A percentile compares a stretch with the other conserved stretches of the same genome.
Evolutionary conservation across 495 filamentous ascomycete species (phyloP).

Genomic region (Podospora pseudocomata): DNA sequence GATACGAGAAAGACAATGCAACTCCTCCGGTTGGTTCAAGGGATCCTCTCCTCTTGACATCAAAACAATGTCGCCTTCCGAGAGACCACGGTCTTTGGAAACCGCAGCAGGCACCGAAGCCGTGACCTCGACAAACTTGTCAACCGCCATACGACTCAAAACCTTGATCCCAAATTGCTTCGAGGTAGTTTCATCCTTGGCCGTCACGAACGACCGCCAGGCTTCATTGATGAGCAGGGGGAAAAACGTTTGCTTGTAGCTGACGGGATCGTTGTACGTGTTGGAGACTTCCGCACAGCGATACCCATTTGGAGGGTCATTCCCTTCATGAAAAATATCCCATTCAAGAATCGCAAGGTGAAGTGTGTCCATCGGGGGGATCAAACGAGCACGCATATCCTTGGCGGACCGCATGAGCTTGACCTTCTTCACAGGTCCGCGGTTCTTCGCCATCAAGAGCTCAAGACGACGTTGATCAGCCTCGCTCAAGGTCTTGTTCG

Average conservation of each 20-base stretch:
- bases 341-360: conserved; percentile 84
- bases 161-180: conserved; percentile 81
- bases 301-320: conserved; percentile 72
- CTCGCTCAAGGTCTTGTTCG: conserved; percentile 42
- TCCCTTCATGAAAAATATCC: conserved; percentile 86
- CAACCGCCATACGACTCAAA: conserved; percentile 79
- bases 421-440: conserved; percentile 74
- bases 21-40: conserved; percentile 54
- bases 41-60: conserved; percentile 71
- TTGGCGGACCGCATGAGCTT: conserved; percentile 73
- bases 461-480: conserved; percentile 51
- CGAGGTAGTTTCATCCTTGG: conserved; percentile 77
- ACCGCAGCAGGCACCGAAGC: conserved; percentile 66
- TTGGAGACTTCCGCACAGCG: conserved; percentile 72
- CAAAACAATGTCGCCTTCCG: conserved; percentile 85
- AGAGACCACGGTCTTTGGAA: conserved; percentile 65
- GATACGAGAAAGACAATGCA: conserved; percentile 84
- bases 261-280: conserved; percentile 65
- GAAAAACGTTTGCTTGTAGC: conserved; percentile 86
- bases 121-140: conserved; percentile 88
- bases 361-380: conserved; percentile 80
- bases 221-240: conserved; percentile 89
- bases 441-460: conserved; percentile 41
- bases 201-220: conserved; percentile 89
- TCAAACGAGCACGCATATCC: conserved; percentile 88